Base-by-base conservation (phyloP, 176 grass and related monocot genomes). In the Melocanna baccifera region DNA sequence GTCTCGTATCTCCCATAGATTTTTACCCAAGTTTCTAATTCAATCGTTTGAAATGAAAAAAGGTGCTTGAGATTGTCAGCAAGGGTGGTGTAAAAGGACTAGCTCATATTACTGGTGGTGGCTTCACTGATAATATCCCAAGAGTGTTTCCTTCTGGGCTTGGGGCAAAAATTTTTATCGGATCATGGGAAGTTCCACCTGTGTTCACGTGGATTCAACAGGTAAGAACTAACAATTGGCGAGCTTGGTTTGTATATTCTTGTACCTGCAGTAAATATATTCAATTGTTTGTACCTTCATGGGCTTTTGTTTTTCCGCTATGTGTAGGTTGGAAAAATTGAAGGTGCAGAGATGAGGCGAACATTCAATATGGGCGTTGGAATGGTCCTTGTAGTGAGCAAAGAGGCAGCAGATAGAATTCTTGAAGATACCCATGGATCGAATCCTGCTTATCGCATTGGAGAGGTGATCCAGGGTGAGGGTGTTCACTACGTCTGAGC, bases 311-410 rank as follows among this genome's bases (percentile, higher is more conserved):
- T 16, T 39, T 79, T 69, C 10, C 2, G 26, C 20, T 19, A 62
- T 47, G 29, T 59, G 41, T 75, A 98, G 96, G 93, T 85, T 88
- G 96, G 96, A 72, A 90, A 79, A 78, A 93, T 98, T 39, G 89
- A 92, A 43, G 93, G 87, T 62, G 81, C 87, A 1, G 96, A 95
- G 87, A 98, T 98, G 96, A 87, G 87, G 25, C 89, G 93, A 66
- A 98, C 93, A 4, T 98, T 98, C 83, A 98, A 98, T 59, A 98
- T 98, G 96, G 96, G 93, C 1, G 85, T 95, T 0, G 96, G 96
- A 30, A 98, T 98, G 96, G 96, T 95, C 65, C 80, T 98, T 48
- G 89, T 95, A 13, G 80, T 93, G 29, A 90, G 88, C 80, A 89
- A 75, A 22, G 89, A 92, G 13, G 68, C 87, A 9, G 89, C 79